phyloP scores from a whole-genome alignment of 768 basidiomycete genomes.

The Pulveroboletus sp. region DNA sequence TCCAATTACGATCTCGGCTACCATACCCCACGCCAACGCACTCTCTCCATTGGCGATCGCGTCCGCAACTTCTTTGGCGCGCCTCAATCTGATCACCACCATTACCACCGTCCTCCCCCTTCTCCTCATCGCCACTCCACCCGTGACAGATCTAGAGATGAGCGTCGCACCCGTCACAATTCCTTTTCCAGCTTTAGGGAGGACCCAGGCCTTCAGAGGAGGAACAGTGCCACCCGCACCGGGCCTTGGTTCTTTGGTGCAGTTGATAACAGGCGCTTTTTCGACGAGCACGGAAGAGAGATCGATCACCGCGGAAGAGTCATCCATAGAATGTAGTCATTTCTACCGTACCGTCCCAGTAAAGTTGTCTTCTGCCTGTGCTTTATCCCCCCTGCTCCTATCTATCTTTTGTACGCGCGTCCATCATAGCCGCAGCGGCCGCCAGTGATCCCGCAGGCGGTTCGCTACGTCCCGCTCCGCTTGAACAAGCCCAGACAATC shows the following conservation, averaged over 20 bases:
- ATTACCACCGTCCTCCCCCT: constrained; percentile 8
- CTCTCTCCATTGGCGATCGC: constrained; percentile 35
- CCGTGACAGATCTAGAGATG: not conserved
- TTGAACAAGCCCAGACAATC: constrained; percentile 33
- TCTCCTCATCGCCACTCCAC: not conserved
- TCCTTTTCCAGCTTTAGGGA: constrained; percentile 25
- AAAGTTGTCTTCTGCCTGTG: not conserved
- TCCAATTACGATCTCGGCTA: constrained; percentile 11
- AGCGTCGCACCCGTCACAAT: constrained; percentile 24
- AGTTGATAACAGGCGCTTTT: constrained; percentile 13
- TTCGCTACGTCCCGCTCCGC: constrained; percentile 63
- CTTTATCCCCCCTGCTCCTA: not conserved
- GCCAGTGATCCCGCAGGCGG: constrained; percentile 59
- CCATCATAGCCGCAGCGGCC: constrained; percentile 50
- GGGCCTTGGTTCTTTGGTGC: constrained; percentile 23
- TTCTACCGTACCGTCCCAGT: constrained; percentile 2
- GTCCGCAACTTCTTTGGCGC: constrained; percentile 38
- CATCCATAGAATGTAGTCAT: constrained; percentile 23
- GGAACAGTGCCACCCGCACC: constrained; percentile 15
- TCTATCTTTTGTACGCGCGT: not conserved
- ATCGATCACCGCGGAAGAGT: constrained; percentile 24
- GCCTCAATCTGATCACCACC: constrained; percentile 10
- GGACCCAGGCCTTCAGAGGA: constrained; percentile 14
- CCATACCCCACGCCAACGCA: constrained; percentile 11
- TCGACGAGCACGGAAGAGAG: constrained; percentile 27